Conservation (phyloP, 2,329 filamentous ascomycete species). For the Plenodomus tracheiphilus region DNA sequence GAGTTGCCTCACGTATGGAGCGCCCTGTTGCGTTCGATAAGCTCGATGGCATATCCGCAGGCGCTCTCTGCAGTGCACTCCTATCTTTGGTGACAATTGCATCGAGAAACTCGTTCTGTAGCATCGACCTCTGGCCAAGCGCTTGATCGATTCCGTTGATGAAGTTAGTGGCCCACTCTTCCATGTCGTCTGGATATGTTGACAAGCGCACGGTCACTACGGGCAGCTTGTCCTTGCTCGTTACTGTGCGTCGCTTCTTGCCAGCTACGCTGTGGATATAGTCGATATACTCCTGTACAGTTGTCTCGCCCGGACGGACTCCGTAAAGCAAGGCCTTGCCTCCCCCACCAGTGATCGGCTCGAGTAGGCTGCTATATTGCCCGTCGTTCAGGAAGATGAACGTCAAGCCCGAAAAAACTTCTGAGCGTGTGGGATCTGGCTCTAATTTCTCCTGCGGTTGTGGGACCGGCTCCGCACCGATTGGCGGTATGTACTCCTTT, state of each 20-base stretch:
- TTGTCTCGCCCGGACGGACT: slow-evolving; percentile 65
- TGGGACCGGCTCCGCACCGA: slow-evolving; percentile 73
- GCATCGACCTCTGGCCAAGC: slow-evolving; percentile 79
- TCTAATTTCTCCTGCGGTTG: slow-evolving; percentile 70
- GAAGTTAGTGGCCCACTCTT: slow-evolving; percentile 71
- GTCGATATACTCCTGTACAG: slow-evolving; percentile 73
- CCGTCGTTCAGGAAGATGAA: slow-evolving; percentile 81
- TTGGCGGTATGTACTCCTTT: slow-evolving; percentile 70
- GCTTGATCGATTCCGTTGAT: slow-evolving; percentile 69
- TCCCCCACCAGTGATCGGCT: slow-evolving; percentile 74
- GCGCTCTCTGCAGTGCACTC: slow-evolving; percentile 67
- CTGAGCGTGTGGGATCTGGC: slow-evolving; percentile 66
- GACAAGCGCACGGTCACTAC: slow-evolving; percentile 78
- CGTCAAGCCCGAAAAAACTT: slow-evolving; percentile 82
- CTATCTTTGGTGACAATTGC: slow-evolving; percentile 83
- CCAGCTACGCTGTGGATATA: slow-evolving; percentile 77
- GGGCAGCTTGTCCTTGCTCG: slow-evolving; percentile 67
- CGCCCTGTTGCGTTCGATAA: slow-evolving; percentile 11
- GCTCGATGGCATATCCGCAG: slow-evolving; percentile 49
- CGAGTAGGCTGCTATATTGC: slow-evolving; percentile 76
- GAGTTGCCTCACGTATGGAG: slow-evolving; percentile 19
- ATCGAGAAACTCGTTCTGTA: slow-evolving; percentile 90
- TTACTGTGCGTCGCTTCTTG: slow-evolving; percentile 69
- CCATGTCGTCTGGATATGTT: slow-evolving; percentile 46
- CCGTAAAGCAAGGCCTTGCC: slow-evolving; percentile 77